Evolutionary conservation across 2,329 filamentous ascomycete species (phyloP).

Genomic region (Scedosporium dehoogii): DNA sequence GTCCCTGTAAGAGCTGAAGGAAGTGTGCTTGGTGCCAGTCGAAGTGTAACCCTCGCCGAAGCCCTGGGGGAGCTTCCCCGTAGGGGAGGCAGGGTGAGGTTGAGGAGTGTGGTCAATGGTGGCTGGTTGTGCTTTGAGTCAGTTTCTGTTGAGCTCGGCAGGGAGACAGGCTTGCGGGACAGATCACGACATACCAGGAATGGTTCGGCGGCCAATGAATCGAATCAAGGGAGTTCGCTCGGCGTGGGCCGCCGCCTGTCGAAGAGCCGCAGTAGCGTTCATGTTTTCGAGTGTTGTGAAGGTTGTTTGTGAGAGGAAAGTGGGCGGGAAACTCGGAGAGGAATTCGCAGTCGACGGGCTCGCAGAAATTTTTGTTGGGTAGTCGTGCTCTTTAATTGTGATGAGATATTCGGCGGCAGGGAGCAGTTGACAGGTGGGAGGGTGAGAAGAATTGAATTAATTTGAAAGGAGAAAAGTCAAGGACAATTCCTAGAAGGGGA

Average conservation of each 20-base stretch:
- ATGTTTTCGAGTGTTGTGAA: constrained; percentile 23
- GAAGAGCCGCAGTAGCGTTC: constrained; percentile 46
- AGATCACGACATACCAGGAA: constrained; percentile 38
- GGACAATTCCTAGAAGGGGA: not conserved
- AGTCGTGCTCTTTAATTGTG: not conserved
- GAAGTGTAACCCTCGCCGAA: constrained; percentile 26
- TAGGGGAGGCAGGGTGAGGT: constrained; percentile 63
- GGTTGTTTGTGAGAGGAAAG: not conserved
- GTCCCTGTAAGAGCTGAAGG: constrained; percentile 69
- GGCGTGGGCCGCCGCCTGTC: constrained; percentile 48
- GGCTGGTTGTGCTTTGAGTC: constrained; percentile 44
- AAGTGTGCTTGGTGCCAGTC: constrained; percentile 37
- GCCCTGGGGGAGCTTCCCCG: constrained; percentile 48
- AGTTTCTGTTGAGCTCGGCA: constrained; percentile 14
- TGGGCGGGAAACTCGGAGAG: not conserved
- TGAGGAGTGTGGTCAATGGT: constrained; percentile 62
- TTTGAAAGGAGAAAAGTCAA: not conserved
- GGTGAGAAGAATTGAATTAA: not conserved
- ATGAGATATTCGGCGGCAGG: not conserved
- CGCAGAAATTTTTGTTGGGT: not conserved
- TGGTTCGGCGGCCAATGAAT: constrained; percentile 50
- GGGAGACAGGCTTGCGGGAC: not conserved
- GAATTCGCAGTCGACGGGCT: not conserved
- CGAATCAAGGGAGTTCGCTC: constrained; percentile 53
- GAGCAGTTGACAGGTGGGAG: not conserved